These are phyloP conservation scores for Sporopachydermia lactativora DNA, from an alignment of 805 yeast genomes.

Conservation along the genomic window DNA sequence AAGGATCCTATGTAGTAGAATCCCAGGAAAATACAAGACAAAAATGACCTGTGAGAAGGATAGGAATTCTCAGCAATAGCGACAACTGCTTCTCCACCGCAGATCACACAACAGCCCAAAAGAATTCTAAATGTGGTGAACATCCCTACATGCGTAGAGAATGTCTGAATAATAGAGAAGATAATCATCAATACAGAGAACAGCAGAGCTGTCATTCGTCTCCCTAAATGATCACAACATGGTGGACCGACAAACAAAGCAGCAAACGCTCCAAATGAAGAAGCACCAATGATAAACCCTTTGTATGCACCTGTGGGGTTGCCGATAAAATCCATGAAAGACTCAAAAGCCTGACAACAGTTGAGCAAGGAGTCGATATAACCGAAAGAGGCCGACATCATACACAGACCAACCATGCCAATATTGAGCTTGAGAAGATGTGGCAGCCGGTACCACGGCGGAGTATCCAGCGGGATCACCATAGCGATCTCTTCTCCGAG, in stretches of 20 bases:
- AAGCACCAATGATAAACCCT: conserved; percentile 29
- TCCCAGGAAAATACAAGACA: conserved; percentile 18
- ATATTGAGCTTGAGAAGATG: conserved; percentile 26
- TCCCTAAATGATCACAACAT: conserved; percentile 24
- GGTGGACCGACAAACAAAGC: conserved; percentile 18
- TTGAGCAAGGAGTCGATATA: conserved; percentile 36
- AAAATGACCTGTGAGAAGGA: conserved; percentile 17
- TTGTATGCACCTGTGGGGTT: conserved; percentile 24
- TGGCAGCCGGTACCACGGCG: conserved; percentile 22
- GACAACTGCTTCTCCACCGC: conserved; percentile 20
- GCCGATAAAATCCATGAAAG: conserved; percentile 28
- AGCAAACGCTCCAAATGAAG: conserved; percentile 25
- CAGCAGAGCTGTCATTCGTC: conserved; percentile 17
- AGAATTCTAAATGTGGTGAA: conserved; percentile 23
- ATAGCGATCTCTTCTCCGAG: conserved; percentile 3
- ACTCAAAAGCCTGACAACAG: conserved; percentile 31
- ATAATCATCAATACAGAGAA: conserved; percentile 16
- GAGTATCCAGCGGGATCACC: conserved; percentile 14
- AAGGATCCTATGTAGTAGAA: conserved; percentile 31
- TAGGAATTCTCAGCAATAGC: conserved; percentile 24
- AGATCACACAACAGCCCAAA: conserved; percentile 22
- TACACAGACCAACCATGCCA: conserved; percentile 26
- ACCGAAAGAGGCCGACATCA: conserved; percentile 34
- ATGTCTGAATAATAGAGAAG: conserved; percentile 10
- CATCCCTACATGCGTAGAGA: background rate